Conservation (phyloP, 441 rosid genomes). For the Croton setiger region DNA sequence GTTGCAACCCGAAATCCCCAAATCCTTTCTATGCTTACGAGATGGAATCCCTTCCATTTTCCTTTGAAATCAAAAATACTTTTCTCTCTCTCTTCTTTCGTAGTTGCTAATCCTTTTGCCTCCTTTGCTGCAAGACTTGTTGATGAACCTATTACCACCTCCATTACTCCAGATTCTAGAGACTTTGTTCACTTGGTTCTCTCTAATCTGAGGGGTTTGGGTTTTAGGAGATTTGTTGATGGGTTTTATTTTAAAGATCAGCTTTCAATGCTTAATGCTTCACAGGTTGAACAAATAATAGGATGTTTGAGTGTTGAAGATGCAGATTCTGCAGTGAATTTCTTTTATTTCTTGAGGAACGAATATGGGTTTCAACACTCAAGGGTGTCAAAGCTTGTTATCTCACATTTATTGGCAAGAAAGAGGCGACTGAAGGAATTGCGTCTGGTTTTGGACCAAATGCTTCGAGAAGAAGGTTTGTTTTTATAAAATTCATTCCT, state of each 20-base stretch:
- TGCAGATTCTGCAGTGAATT: slow-evolving; percentile 46
- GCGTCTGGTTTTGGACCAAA: slow-evolving; percentile 38
- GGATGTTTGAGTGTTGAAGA: slow-evolving; percentile 34
- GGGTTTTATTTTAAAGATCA: slow-evolving; percentile 31
- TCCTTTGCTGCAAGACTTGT: slow-evolving; percentile 36
- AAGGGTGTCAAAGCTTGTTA: slow-evolving; percentile 38
- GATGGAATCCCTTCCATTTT: slow-evolving; percentile 36
- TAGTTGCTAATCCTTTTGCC: slow-evolving; percentile 36
- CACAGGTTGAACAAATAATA: slow-evolving; percentile 48
- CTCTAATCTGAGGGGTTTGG: slow-evolving; percentile 36
- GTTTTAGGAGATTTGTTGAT: slow-evolving; percentile 38
- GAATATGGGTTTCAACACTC: slow-evolving; percentile 58
- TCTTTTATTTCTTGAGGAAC: slow-evolving; percentile 49
- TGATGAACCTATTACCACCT: slow-evolving; percentile 19
- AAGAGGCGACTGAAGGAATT: slow-evolving; percentile 48
- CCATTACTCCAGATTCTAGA: slow-evolving; percentile 14
- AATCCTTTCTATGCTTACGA: slow-evolving; percentile 42
- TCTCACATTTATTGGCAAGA: slow-evolving; percentile 51
- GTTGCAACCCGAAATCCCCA: slow-evolving; percentile 1
- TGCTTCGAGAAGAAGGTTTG: slow-evolving; percentile 60
- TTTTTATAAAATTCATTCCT: background rate
- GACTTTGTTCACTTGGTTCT: slow-evolving; percentile 42
- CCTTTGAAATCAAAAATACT: slow-evolving; percentile 25
- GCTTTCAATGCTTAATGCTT: slow-evolving; percentile 33
- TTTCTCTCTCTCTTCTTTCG: slow-evolving; percentile 32